Percentiles rank a stretch among this genome's conserved stretches.
Conservation (phyloP, 805 yeast genomes). For the Sugiyamaella americana region DNA sequence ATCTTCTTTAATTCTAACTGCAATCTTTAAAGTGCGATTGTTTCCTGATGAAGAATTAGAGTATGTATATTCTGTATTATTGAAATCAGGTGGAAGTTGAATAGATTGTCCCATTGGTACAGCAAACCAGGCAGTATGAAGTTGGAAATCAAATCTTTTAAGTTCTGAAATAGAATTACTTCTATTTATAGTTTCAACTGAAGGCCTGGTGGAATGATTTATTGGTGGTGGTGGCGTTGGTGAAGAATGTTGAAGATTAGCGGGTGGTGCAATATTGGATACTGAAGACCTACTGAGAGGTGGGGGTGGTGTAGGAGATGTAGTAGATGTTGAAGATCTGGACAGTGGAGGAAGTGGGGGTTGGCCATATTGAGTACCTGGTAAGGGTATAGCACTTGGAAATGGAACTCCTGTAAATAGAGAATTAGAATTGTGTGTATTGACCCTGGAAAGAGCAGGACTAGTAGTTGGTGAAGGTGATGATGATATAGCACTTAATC, state of each 20-base stretch:
- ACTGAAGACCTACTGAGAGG: neutral
- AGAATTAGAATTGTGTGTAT: too few species aligned
- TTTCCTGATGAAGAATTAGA: constrained; percentile 19
- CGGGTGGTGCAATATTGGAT: neutral
- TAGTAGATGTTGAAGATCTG: neutral
- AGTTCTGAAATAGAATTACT: neutral
- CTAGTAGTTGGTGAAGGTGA: neutral
- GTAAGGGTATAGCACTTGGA: neutral
- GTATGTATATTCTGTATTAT: constrained; percentile 23
- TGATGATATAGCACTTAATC: constrained; percentile 6
- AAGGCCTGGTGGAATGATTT: constrained; percentile 10
- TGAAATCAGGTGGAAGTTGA: constrained; percentile 25
- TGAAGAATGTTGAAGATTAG: neutral
- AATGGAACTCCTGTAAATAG: too few species aligned
- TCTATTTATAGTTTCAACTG: neutral
- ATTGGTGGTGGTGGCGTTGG: constrained; percentile 5
- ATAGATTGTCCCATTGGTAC: constrained; percentile 15
- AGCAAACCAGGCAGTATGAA: constrained; percentile 24
- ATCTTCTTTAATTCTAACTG: constrained; percentile 29
- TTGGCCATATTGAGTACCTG: neutral
- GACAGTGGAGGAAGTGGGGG: too few species aligned
- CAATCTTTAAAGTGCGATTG: constrained; percentile 18
- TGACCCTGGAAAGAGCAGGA: too few species aligned
- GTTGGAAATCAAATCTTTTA: constrained; percentile 20
- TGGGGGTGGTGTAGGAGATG: neutral